Percentiles rank a stretch among this genome's conserved stretches.
Conservation (phyloP, 495 filamentous ascomycete genomes). For the Neurospora discreta region DNA sequence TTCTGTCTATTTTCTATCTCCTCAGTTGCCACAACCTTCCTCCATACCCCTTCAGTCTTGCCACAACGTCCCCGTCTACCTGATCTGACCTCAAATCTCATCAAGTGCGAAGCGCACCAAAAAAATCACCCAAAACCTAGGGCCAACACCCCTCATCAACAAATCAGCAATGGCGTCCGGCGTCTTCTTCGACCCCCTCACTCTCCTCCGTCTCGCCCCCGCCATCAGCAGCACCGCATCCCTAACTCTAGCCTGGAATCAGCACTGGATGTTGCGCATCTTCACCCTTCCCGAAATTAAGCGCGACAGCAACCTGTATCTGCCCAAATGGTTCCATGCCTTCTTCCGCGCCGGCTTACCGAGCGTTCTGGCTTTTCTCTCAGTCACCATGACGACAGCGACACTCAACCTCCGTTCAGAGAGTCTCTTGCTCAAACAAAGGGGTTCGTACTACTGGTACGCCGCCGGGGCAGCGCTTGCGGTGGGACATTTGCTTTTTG, state of each 20-base stretch:
- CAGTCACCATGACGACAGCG: background rate
- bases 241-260: background rate
- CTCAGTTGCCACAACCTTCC: background rate
- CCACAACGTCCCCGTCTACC: background rate
- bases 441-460: background rate
- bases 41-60: background rate
- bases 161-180: background rate
- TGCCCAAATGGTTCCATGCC: background rate
- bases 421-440: background rate
- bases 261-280: slow-evolving; percentile 1
- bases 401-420: background rate
- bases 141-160: background rate
- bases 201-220: slow-evolving; percentile 1
- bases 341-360: background rate
- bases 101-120: background rate
- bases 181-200: background rate
- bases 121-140: background rate
- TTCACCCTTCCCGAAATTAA: background rate
- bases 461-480: background rate
- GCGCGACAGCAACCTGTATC: background rate
- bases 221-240: slow-evolving; percentile 1
- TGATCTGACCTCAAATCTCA: background rate
- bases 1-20: background rate
- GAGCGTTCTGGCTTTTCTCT: background rate
- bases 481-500: background rate